Base-by-base conservation (phyloP, 805 yeast species). In the Nakazawaea peltata region DNA sequence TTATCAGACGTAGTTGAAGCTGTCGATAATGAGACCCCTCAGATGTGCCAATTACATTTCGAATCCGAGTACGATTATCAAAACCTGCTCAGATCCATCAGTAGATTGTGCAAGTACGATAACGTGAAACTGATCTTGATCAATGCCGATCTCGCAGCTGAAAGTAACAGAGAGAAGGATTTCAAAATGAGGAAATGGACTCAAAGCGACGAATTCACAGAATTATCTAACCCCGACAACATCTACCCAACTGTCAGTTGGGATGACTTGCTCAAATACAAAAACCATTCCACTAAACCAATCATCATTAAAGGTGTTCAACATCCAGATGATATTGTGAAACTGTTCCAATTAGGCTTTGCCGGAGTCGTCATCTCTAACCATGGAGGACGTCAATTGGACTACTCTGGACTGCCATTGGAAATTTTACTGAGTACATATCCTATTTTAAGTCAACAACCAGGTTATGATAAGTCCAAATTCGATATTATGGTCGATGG, bases 21-120 rank as follows among this genome's bases (percentile, higher is more conserved):
- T 4, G 73, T 77, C 11, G 56, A 56, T 2, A 71, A 69, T 8
- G 61, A 61, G 22, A 94, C 84, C 54, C 60, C 73, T 9, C 78
- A 81, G 46, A 85, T 94, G 87, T 75, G 74, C 53, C 95, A 87
- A 58, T 65, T 83, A 28, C 85, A 86, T 47, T 88, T 86, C 22
- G 56, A 61, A 32, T 46, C 55, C 24, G 73, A 76, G 45, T 57
- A 75, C 3, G 85, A 84, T 53, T 65, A 88, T 29, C 61, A 63
- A 13, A 59, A 74, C 36, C 67, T 81, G 19, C 61, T 63, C 33
- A 57, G 62, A 23, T 61, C 75, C 31, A 68, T 83, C 9, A 65
- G 66, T 45, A 77, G 76, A 47, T 83, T 81, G 12, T 81, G 79
- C 45, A 59, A 80, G 33, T 36, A 50, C 28, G 57, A 65, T 35